A percentile compares a stretch with the other conserved stretches of the same genome.
phyloP scores from a whole-genome alignment of 192 early-diverging fungal species.

The Geranomyces michiganensis region DNA sequence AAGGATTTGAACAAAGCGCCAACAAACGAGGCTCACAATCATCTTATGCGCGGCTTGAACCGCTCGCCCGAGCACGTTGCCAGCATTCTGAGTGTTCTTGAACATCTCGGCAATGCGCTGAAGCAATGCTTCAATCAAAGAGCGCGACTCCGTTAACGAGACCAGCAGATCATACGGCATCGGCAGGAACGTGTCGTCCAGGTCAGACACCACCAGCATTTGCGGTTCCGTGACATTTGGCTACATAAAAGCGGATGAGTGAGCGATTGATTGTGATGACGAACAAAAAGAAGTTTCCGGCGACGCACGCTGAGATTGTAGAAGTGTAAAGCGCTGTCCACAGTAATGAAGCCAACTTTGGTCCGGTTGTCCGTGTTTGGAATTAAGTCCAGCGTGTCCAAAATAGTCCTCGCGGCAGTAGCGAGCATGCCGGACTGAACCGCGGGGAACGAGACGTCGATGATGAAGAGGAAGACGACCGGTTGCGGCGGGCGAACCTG shows the following conservation, averaged over 20 bases:
- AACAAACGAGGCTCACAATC: conserved; percentile 53
- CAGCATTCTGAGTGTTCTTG: conserved; percentile 73
- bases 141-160: conserved; percentile 80
- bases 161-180: conserved; percentile 88
- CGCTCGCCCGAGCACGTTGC: conserved; percentile 82
- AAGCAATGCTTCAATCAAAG: conserved; percentile 73
- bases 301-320: conserved; percentile 76
- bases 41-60: conserved; percentile 82
- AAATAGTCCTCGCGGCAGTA: conserved; percentile 76
- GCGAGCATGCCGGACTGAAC: conserved; percentile 85
- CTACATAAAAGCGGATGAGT: conserved; percentile 19
- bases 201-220: conserved; percentile 90
- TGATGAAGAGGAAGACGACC: conserved; percentile 88
- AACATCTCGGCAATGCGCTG: conserved; percentile 80
- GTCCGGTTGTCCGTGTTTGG: conserved; percentile 89
- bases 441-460: conserved; percentile 91
- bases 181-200: conserved; percentile 89
- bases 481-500: conserved; percentile 92
- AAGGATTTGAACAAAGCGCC: no score
- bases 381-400: conserved; percentile 79
- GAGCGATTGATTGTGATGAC: not conserved
- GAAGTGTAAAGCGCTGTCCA: conserved; percentile 87
- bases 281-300: not conserved
- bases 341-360: conserved; percentile 87
- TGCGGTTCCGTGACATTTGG: conserved; percentile 75